Percentiles rank a stretch among this genome's conserved stretches.
Conservation (phyloP, 2,329 filamentous ascomycete species). For the Cladophialophora carrionii region DNA sequence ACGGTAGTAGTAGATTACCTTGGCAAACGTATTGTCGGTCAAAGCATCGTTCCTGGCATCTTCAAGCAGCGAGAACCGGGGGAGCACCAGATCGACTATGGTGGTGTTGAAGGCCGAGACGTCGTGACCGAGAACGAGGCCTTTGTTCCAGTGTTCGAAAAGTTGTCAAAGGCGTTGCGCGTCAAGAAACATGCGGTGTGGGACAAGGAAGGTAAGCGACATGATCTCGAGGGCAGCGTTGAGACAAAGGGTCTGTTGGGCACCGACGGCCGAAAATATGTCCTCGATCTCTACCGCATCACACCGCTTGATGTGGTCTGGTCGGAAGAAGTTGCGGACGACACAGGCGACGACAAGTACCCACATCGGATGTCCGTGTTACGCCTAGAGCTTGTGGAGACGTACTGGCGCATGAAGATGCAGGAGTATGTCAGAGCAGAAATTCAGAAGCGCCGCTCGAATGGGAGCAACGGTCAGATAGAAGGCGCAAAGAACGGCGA, state of each 20-base stretch:
- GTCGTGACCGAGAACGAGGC: conserved; percentile 87
- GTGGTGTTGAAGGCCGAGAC: conserved; percentile 95
- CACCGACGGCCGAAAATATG: conserved; percentile 94
- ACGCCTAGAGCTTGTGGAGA: conserved; percentile 84
- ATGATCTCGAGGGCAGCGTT: conserved; percentile 91
- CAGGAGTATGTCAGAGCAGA: conserved; percentile 84
- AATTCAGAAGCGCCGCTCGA: conserved; percentile 64
- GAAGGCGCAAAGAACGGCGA: conserved; percentile 42
- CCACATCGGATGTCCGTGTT: conserved; percentile 96
- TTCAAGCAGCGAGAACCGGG: conserved; percentile 98
- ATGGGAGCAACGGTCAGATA: conserved; percentile 46
- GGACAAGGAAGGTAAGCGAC: conserved; percentile 91
- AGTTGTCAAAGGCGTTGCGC: conserved; percentile 85
- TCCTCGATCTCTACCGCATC: conserved; percentile 93
- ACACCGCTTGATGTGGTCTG: conserved; percentile 89
- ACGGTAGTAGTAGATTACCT: conserved; percentile 97
- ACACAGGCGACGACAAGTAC: conserved; percentile 64
- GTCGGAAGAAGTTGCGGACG: conserved; percentile 73
- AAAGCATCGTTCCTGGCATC: conserved; percentile 97
- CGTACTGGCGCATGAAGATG: conserved; percentile 81
- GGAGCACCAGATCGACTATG: conserved; percentile 98
- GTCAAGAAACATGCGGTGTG: conserved; percentile 96
- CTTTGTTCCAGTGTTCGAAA: conserved; percentile 81
- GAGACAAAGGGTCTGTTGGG: conserved; percentile 98
- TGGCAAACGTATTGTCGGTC: conserved; percentile 93